These are phyloP conservation scores for Piper betle DNA, from an alignment of 164 flowering plant species.

Conservation along the genomic window DNA sequence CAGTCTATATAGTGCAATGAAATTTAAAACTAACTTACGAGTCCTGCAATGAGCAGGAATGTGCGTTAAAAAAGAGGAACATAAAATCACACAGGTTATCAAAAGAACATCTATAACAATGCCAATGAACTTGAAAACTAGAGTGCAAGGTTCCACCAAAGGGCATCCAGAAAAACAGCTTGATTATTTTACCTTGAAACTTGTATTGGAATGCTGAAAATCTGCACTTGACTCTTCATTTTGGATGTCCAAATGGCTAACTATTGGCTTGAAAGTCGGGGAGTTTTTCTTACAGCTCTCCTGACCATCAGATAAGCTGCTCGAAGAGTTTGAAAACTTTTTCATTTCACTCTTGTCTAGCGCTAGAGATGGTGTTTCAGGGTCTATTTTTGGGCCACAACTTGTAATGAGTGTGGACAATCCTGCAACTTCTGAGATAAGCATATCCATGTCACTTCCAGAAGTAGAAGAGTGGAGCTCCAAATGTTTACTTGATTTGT, in stretches of 20 bases:
- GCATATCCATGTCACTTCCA: not conserved
- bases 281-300: not conserved
- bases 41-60: no score
- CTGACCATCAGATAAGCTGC: not conserved
- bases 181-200: not conserved
- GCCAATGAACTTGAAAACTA: not conserved
- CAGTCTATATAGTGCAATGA: no score
- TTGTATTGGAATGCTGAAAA: not conserved
- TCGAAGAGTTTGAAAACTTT: not conserved
- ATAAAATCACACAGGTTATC: no score
- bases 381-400: not conserved
- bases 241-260: not conserved
- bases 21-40: no score
- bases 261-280: not conserved
- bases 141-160: not conserved
- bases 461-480: not conserved
- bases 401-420: not conserved
- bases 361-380: no score
- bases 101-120: not conserved
- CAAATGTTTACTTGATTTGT: not conserved
- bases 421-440: not conserved
- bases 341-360: not conserved
- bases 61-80: no score
- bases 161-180: not conserved
- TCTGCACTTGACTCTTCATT: not conserved